Percentiles rank a stretch among this genome's conserved stretches.
Evolutionary conservation across 164 flowering plant species (phyloP).

Genomic region (Tetracentron sinense): DNA sequence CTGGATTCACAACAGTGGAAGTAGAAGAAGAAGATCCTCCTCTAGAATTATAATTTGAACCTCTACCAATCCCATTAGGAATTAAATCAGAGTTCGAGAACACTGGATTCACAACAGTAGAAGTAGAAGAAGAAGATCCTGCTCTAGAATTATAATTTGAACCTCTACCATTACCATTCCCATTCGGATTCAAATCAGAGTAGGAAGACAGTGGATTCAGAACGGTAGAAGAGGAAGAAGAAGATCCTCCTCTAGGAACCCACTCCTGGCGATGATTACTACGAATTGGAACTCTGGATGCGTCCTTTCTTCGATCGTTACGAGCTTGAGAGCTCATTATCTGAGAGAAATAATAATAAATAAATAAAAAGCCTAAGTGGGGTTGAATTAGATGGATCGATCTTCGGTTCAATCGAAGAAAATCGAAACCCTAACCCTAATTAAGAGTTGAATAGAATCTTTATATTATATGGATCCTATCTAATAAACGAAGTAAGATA

Average conservation of each 20-base stretch:
- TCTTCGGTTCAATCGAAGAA: too few species aligned
- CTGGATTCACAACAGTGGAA: too few species aligned
- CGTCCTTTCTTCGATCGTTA: constrained; percentile 45
- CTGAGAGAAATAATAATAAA: too few species aligned
- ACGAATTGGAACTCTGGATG: constrained; percentile 29
- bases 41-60: constrained; percentile 7
- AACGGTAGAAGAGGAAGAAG: constrained; percentile 9
- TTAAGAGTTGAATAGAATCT: too few species aligned
- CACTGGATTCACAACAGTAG: too few species aligned
- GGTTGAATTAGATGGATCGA: too few species aligned
- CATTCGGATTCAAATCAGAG: constrained; percentile 12
- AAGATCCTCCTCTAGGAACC: constrained; percentile 70
- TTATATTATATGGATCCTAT: too few species aligned
- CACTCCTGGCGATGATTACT: constrained; percentile 46
- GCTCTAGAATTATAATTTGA: constrained; percentile 7
- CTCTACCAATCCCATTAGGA: constrained; percentile 20
- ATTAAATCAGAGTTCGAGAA: constrained; percentile 9
- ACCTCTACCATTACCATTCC: constrained; percentile 21
- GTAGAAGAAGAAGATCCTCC: too few species aligned
- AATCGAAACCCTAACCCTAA: too few species aligned
- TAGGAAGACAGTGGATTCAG: constrained; percentile 13
- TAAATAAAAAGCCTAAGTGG: too few species aligned
- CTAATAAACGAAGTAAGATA: too few species aligned
- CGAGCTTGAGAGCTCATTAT: constrained; percentile 52
- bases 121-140: too few species aligned